Conservation (phyloP, 441 rosid species). For the Arabidopsis lyrata region DNA sequence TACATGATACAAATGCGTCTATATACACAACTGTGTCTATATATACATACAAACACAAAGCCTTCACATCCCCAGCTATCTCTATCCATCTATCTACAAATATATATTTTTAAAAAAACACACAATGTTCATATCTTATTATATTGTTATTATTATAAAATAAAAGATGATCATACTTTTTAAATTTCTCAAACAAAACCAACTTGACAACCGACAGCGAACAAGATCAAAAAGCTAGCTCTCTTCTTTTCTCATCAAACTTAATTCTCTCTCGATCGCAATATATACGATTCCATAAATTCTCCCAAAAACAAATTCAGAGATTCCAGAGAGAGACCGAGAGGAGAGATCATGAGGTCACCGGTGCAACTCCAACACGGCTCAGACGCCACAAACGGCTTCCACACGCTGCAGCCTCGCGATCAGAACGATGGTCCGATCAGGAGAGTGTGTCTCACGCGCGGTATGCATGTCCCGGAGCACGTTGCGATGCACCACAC, state of each 20-base stretch:
- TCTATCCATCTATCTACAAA: constrained; percentile 38
- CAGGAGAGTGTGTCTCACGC: constrained; percentile 45
- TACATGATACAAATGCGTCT: too few relatives aligned
- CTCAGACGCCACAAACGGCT: constrained; percentile 40
- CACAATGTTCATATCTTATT: constrained; percentile 42
- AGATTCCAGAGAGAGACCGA: constrained; percentile 5
- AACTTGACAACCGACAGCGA: constrained; percentile 52
- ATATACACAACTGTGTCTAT: not conserved
- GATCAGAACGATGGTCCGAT: constrained; percentile 33
- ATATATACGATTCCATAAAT: constrained; percentile 30
- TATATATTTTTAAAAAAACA: not conserved
- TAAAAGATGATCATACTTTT: constrained; percentile 28
- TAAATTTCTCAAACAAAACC: constrained; percentile 40
- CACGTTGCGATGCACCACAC: constrained; percentile 62
- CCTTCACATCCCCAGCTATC: constrained; percentile 46
- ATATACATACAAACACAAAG: constrained; percentile 8
- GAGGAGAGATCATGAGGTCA: constrained; percentile 37
- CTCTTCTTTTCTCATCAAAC: constrained; percentile 20
- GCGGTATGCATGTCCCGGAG: constrained; percentile 47
- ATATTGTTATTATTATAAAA: constrained; percentile 20
- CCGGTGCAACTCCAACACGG: constrained; percentile 46
- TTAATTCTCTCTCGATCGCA: constrained; percentile 12
- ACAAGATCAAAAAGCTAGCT: constrained; percentile 41
- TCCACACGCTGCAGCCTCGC: constrained; percentile 40
- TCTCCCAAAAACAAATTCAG: constrained; percentile 14